phyloP scores from a whole-genome alignment of 1,284 basidiomycete species.

The Pascua guehoae region DNA sequence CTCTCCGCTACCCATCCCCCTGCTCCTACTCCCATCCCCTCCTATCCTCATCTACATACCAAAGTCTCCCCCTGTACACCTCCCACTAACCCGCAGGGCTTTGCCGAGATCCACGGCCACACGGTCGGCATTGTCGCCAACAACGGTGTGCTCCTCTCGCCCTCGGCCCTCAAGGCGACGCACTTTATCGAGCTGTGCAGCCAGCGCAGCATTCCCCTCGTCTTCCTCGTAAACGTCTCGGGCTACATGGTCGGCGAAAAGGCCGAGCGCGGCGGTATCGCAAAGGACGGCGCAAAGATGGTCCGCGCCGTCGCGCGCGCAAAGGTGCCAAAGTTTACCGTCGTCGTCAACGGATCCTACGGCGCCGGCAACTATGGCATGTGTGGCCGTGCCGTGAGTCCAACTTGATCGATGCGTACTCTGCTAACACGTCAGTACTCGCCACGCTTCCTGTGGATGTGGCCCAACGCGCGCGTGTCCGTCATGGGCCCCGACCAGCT shows the following conservation, averaged over 20 bases:
- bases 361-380: conserved; percentile 89
- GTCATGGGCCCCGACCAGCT: conserved; percentile 95
- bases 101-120: conserved; percentile 83
- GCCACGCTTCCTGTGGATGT: conserved; percentile 94
- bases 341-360: conserved; percentile 91
- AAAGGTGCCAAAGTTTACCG: conserved; percentile 89
- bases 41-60: too few species aligned
- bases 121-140: conserved; percentile 83
- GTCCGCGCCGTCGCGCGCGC: conserved; percentile 92
- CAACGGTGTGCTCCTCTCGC: conserved; percentile 90
- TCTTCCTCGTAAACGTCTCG: conserved; percentile 89
- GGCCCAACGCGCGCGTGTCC: conserved; percentile 93
- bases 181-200: conserved; percentile 94
- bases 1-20: too few species aligned
- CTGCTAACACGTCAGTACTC: conserved; percentile 60
- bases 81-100: conserved; percentile 53
- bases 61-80: too few species aligned
- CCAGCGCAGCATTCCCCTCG: conserved; percentile 79
- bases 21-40: too few species aligned
- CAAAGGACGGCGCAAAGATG: conserved; percentile 97
- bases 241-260: conserved; percentile 95
- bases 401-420: too few species aligned
- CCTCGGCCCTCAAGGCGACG: conserved; percentile 87
- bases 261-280: conserved; percentile 89
- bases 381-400: conserved; percentile 65